These are phyloP conservation scores for Heteromeles arbutifolia DNA, from an alignment of 306 rosid genomes.

Conservation along the genomic window DNA sequence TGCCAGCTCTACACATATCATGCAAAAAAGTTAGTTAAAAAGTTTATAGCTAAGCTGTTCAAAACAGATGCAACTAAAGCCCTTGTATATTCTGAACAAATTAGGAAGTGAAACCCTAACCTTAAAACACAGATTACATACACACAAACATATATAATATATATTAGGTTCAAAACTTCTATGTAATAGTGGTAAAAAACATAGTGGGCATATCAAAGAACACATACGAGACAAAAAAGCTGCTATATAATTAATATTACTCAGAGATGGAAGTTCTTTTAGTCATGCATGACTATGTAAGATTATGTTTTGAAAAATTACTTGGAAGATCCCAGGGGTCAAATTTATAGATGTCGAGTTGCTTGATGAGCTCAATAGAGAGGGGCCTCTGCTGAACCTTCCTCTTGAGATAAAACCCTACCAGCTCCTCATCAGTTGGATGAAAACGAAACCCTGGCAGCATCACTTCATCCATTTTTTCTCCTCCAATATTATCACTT, in stretches of 20 bases:
- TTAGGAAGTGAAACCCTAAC: not conserved
- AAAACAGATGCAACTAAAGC: not conserved
- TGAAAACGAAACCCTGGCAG: slow-evolving; percentile 96
- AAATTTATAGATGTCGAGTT: slow-evolving; percentile 83
- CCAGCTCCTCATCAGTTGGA: slow-evolving; percentile 97
- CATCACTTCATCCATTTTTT: slow-evolving; percentile 67
- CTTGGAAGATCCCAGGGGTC: slow-evolving; percentile 99
- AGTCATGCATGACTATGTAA: not conserved
- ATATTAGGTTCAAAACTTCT: no score
- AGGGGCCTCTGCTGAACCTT: slow-evolving; percentile 74
- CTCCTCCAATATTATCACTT: slow-evolving; percentile 10
- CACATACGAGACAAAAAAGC: not conserved
- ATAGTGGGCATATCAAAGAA: not conserved
- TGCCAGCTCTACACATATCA: slow-evolving; percentile 48
- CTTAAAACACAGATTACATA: not conserved
- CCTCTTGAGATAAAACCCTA: slow-evolving; percentile 82
- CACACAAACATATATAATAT: no score
- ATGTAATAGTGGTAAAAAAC: no score
- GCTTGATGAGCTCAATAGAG: slow-evolving; percentile 80
- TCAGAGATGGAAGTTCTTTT: not conserved
- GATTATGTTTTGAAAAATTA: slow-evolving; percentile 26
- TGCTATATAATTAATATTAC: not conserved
- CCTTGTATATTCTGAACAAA: not conserved
- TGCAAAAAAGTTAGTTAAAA: not conserved
- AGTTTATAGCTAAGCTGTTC: not conserved